Evolutionary conservation across 805 yeast species (phyloP).

Genomic region (Cyberlindnera euphorbiiphila): DNA sequence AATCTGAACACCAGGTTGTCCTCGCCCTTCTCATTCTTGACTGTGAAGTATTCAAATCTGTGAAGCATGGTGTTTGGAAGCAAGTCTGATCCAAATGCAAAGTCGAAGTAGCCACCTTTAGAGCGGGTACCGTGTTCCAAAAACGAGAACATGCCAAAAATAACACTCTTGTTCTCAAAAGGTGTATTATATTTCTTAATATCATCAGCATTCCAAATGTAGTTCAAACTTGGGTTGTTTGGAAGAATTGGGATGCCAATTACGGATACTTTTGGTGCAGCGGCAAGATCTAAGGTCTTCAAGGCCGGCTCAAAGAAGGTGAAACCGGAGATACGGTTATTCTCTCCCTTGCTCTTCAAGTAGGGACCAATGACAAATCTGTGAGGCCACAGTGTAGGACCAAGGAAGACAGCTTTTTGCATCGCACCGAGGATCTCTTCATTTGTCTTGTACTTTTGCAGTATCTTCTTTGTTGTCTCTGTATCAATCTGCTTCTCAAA

Average conservation of each 20-base stretch:
- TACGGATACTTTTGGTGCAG: conserved; percentile 7
- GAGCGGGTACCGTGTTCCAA: conserved; percentile 18
- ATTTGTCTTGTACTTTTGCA: conserved; percentile 19
- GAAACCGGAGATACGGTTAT: conserved; percentile 21
- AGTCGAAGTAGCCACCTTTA: conserved; percentile 23
- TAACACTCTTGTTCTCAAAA: conserved; percentile 16
- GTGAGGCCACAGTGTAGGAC: conserved; percentile 25
- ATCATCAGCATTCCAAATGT: conserved; percentile 21
- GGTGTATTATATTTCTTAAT: conserved; percentile 10
- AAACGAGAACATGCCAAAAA: conserved; percentile 23
- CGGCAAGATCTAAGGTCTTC: conserved; percentile 10
- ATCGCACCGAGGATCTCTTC: conserved; percentile 22
- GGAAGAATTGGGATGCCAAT: conserved; percentile 19
- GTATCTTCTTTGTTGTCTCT: conserved; percentile 14
- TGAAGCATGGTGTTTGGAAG: conserved; percentile 16
- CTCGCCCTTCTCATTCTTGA: conserved; percentile 11
- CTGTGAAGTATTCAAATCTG: conserved; percentile 22
- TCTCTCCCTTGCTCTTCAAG: conserved; percentile 11
- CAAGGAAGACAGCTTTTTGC: conserved; percentile 22
- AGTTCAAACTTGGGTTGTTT: conserved; percentile 10
- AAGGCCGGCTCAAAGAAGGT: conserved; percentile 19
- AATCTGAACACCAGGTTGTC: conserved; percentile 23
- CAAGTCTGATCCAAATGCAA: conserved; percentile 20
- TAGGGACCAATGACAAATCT: conserved; percentile 21
- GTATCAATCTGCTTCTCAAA: conserved; percentile 20